Percentiles rank a stretch among this genome's conserved stretches.
Evolutionary conservation across 345 rosid genomes (phyloP).

Genomic region (Combretum micranthum): DNA sequence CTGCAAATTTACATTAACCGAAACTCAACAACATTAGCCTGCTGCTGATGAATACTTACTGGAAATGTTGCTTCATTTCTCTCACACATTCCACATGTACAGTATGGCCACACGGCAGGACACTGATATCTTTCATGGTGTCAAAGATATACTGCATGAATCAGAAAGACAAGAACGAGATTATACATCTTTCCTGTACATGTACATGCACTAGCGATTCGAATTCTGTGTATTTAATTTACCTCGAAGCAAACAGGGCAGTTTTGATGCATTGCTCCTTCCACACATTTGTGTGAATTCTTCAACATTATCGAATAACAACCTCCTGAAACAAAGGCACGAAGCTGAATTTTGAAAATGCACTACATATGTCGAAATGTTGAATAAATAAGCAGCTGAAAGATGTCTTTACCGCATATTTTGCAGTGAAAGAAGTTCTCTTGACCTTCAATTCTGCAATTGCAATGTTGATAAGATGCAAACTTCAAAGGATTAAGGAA

Average conservation of each 20-base stretch:
- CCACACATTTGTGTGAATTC: constrained; percentile 47
- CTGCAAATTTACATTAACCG: neutral
- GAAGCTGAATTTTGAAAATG: neutral
- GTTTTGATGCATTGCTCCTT: constrained; percentile 65
- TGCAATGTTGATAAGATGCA: neutral
- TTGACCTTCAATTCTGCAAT: constrained; percentile 46
- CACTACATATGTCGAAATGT: neutral
- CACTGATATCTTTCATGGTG: constrained; percentile 51
- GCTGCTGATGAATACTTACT: constrained; percentile 29
- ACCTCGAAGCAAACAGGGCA: constrained; percentile 80
- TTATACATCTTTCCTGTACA: too few relatives aligned
- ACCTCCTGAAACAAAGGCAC: constrained; percentile 29
- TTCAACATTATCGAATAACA: constrained; percentile 42
- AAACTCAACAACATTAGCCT: neutral
- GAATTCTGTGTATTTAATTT: constrained; percentile 13
- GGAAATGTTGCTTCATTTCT: constrained; percentile 55
- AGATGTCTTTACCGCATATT: constrained; percentile 38
- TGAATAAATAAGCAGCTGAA: neutral
- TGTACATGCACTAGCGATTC: neutral
- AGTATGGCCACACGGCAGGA: constrained; percentile 66
- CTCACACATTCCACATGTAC: constrained; percentile 67
- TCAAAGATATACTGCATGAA: constrained; percentile 61
- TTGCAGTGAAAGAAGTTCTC: constrained; percentile 58
- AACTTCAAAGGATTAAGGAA: neutral
- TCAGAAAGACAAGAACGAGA: neutral